phyloP scores from a whole-genome alignment of 345 rosid genomes.

The Dipteronia dyeriana region DNA sequence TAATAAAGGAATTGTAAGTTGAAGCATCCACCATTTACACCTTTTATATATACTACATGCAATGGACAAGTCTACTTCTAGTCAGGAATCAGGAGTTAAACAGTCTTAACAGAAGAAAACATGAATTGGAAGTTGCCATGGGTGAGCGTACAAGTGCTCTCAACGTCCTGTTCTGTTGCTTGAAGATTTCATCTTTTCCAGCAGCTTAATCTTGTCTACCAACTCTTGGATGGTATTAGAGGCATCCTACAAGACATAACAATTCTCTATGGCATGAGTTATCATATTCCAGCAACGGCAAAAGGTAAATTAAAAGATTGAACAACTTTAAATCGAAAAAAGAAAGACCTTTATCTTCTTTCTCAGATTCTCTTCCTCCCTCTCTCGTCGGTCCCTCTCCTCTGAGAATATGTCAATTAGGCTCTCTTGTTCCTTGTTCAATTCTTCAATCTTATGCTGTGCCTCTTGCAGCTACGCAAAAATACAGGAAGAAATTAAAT shows the following conservation, averaged over 20 bases:
- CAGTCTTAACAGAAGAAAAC: neutral
- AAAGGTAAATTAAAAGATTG: neutral
- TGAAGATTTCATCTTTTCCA: constrained; percentile 54
- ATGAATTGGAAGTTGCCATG: neutral
- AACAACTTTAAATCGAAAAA: neutral
- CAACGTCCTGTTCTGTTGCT: constrained; percentile 19
- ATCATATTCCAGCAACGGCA: neutral
- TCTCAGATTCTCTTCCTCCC: constrained; percentile 67
- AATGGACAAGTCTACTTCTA: neutral
- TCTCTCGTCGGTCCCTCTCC: constrained; percentile 73
- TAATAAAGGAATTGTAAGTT: no score
- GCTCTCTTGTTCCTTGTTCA: constrained; percentile 73
- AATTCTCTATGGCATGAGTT: neutral
- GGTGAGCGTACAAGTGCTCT: neutral
- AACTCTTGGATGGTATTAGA: constrained; percentile 64
- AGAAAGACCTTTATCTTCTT: constrained; percentile 61
- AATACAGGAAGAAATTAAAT: constrained; percentile 1
- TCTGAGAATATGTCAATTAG: constrained; percentile 67
- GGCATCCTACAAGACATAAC: constrained; percentile 54
- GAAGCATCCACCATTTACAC: neutral
- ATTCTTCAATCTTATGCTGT: constrained; percentile 47
- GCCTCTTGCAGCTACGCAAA: constrained; percentile 52
- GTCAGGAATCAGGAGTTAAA: neutral
- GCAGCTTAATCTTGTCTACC: constrained; percentile 55
- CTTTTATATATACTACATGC: neutral